Evolutionary conservation across 768 basidiomycete genomes (phyloP), one percentile per base, ranked within the genome.

Genomic region (Leccinum rimulosum): DNA sequence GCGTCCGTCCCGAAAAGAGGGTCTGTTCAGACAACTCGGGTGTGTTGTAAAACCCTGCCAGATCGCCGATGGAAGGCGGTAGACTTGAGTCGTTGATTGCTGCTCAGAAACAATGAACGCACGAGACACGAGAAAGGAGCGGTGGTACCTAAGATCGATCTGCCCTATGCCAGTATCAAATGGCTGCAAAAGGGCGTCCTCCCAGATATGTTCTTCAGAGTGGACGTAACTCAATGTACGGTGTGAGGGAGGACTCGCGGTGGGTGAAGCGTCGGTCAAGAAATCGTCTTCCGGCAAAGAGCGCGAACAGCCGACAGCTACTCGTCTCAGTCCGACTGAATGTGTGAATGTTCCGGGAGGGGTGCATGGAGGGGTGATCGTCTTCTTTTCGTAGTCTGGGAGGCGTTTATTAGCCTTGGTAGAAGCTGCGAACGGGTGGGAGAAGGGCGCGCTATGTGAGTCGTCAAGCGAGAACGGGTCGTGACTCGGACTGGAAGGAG

Each of bases 341-440:
- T 49, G 61, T 51, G 58, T 65, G 19, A 61, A 66, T 38, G 56
- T 65, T 64, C 60, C 64, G 45, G 59, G 66, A 31, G 68, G 69
- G 10, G 71, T 65, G 28, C 56, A 60, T 22, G 61, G 70, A 19
- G 61, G 66, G 25, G 64, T 59, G 40, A 59, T 57, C 31, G 15
- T 35, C 65, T 68, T 73, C 66, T 76, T 78, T 66, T 85, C 82
- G 50, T 82, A 81, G 12, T 76, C 64, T 3, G 79, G 79, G 28
- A 75, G 79, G 4, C 65, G 65, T 64, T 76, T 77, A 30, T 64
- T 73, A 4, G 80, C 77, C 56, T 82, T 83, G 4, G 80, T 79
- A 1, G 85, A 84, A 0, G 79, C 87, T 12, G 88, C 83, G 55
- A 85, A 83, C 0, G 86, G 86, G 64, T 88, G 70, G 59, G 62